Evolutionary conservation across 371 early-diverging fungal genomes (phyloP).

Genomic region (Mortierella sp.): DNA sequence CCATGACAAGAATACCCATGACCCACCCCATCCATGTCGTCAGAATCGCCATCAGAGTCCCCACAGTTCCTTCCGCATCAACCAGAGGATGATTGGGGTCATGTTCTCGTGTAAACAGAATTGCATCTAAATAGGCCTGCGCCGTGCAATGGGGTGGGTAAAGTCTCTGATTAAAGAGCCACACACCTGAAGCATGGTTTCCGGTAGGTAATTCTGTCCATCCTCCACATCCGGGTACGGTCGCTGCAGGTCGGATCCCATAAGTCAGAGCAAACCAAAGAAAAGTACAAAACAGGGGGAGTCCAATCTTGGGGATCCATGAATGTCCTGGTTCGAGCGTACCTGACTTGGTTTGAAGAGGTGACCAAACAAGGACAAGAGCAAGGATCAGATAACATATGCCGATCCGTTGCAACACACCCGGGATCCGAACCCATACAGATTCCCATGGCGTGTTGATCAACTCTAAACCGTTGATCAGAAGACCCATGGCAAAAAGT

Average conservation of each 20-base stretch:
- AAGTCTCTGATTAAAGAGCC: constrained; percentile 19
- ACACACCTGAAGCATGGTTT: constrained; percentile 5
- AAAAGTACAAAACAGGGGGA: constrained; percentile 18
- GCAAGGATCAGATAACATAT: constrained; percentile 45
- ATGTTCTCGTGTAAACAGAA: constrained; percentile 41
- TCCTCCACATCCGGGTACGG: constrained; percentile 10
- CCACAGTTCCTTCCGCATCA: constrained; percentile 58
- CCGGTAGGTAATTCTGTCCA: not conserved
- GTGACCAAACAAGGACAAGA: constrained; percentile 22
- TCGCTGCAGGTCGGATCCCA: constrained; percentile 23
- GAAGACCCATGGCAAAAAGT: constrained; percentile 50
- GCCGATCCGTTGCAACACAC: constrained; percentile 54
- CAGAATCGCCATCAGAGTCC: constrained; percentile 52
- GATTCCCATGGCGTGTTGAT: constrained; percentile 12
- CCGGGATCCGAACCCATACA: constrained; percentile 33
- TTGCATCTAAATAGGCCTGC: constrained; percentile 53
- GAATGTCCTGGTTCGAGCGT: not conserved
- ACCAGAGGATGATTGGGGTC: constrained; percentile 44
- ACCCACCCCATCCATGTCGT: constrained; percentile 56
- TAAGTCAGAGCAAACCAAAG: constrained; percentile 53
- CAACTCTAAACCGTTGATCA: constrained; percentile 38
- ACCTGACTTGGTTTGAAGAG: not conserved
- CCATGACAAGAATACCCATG: constrained; percentile 39
- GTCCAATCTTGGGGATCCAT: not conserved
- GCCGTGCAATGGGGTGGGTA: constrained; percentile 53